Percentiles rank a stretch among this genome's conserved stretches.
Evolutionary conservation across 1,284 basidiomycete genomes (phyloP).

Genomic region (Pascua sp.): DNA sequence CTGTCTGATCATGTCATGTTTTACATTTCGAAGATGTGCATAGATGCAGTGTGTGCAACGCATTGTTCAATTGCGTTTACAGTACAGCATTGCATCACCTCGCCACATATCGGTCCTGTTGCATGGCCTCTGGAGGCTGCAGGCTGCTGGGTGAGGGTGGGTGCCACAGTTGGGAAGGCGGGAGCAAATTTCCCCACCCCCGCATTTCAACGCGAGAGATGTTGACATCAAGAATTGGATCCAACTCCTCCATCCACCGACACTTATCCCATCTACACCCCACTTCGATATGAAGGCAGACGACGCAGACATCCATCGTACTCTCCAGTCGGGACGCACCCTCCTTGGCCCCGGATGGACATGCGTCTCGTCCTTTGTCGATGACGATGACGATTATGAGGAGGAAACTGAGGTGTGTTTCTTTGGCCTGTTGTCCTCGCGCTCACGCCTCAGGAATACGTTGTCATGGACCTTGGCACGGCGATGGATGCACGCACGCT

Average conservation of each 20-base stretch:
- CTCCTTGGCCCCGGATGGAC: slow-evolving; percentile 39
- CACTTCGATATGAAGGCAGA: slow-evolving; percentile 2
- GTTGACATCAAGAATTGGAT: not conserved
- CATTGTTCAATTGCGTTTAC: not conserved
- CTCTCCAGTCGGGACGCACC: slow-evolving; percentile 16
- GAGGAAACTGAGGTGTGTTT: slow-evolving; percentile 43
- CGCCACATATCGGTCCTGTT: too few species aligned
- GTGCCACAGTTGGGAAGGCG: not conserved
- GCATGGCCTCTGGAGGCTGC: too few species aligned
- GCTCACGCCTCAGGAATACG: slow-evolving; percentile 24
- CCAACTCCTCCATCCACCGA: not conserved
- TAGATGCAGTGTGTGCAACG: not conserved
- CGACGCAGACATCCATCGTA: slow-evolving; percentile 8
- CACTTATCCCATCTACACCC: not conserved
- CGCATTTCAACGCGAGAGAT: not conserved
- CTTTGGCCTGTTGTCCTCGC: not conserved
- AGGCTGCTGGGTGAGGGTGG: too few species aligned
- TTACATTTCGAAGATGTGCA: too few species aligned
- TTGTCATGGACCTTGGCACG: slow-evolving; percentile 40
- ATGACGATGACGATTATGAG: slow-evolving; percentile 35
- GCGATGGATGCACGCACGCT: slow-evolving; percentile 33
- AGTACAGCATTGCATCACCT: too few species aligned
- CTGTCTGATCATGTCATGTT: too few species aligned
- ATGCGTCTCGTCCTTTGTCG: slow-evolving; percentile 38
- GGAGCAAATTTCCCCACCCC: slow-evolving; percentile 2